Percentiles rank a stretch among this genome's conserved stretches.
Evolutionary conservation across 768 basidiomycete species (phyloP).

Genomic region (Clitopilus hobsonii): DNA sequence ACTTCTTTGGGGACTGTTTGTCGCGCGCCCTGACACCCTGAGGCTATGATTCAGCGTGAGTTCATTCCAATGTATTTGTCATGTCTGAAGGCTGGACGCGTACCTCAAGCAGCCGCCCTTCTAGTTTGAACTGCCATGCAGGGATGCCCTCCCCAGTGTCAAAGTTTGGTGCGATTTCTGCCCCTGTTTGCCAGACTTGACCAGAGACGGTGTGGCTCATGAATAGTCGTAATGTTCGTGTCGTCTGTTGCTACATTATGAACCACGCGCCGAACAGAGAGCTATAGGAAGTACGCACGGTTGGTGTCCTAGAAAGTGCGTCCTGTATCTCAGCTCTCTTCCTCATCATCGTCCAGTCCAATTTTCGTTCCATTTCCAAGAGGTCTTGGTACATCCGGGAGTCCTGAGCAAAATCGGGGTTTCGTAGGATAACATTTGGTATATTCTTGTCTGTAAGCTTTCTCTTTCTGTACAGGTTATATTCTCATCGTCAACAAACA

Average conservation of each 20-base stretch:
- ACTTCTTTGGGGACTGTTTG: slow-evolving; percentile 62
- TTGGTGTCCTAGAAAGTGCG: slow-evolving; percentile 68
- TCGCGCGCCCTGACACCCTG: slow-evolving; percentile 44
- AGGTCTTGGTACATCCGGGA: slow-evolving; percentile 84
- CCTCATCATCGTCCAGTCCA: slow-evolving; percentile 93
- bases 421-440: slow-evolving; percentile 70
- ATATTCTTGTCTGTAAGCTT: slow-evolving; percentile 79
- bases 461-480: slow-evolving; percentile 49
- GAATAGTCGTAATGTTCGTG: slow-evolving; percentile 80
- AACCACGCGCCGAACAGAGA: slow-evolving; percentile 8
- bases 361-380: slow-evolving; percentile 81
- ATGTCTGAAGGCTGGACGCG: slow-evolving; percentile 15
- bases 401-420: slow-evolving; percentile 74
- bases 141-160: slow-evolving; percentile 89
- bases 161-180: slow-evolving; percentile 45
- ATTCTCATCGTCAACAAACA: no score
- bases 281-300: slow-evolving; percentile 37
- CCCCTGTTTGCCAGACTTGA: slow-evolving; percentile 78
- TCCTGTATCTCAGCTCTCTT: slow-evolving; percentile 91
- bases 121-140: slow-evolving; percentile 83
- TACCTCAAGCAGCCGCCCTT: slow-evolving; percentile 83
- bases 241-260: slow-evolving; percentile 46
- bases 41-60: slow-evolving; percentile 48
- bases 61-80: background rate
- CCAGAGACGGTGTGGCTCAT: slow-evolving; percentile 83